These are phyloP conservation scores for Grosmannia huntii DNA, from an alignment of 2,329 filamentous ascomycete species.

Conservation along the genomic window DNA sequence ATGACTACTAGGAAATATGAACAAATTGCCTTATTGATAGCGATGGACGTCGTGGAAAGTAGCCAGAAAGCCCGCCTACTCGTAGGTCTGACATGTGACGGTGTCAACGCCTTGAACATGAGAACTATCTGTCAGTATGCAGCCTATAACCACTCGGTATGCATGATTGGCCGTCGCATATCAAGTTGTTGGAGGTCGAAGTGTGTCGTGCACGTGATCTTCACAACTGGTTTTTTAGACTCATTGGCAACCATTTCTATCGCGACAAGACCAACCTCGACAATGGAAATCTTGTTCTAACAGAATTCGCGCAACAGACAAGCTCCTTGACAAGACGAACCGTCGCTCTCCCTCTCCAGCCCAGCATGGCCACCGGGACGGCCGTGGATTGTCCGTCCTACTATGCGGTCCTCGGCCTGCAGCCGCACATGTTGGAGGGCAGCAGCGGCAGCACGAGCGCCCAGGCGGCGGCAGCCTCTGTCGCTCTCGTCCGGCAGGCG, in stretches of 20 bases:
- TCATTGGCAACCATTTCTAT: neutral
- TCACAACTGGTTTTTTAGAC: neutral
- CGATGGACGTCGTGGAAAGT: neutral
- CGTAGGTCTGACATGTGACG: neutral
- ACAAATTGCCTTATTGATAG: neutral
- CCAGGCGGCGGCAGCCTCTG: conserved; percentile 7
- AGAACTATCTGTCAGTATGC: no score
- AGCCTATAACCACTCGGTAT: no score
- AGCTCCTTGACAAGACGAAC: neutral
- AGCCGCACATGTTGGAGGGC: conserved; percentile 2
- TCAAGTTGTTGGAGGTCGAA: neutral
- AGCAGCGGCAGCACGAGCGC: conserved; percentile 9
- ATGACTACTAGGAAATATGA: neutral
- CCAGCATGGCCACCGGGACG: neutral
- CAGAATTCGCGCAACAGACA: neutral
- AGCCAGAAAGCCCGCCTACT: neutral
- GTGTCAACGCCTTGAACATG: no score
- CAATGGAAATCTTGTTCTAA: neutral
- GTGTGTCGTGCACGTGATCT: neutral
- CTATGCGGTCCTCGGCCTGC: conserved; percentile 6
- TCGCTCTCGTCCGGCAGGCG: conserved; percentile 42
- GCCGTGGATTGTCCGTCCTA: neutral
- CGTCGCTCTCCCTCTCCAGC: neutral
- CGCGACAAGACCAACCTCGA: neutral
- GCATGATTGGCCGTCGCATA: neutral